Conservation (phyloP, 495 filamentous ascomycete genomes). For the Aspergillus cristatus region DNA sequence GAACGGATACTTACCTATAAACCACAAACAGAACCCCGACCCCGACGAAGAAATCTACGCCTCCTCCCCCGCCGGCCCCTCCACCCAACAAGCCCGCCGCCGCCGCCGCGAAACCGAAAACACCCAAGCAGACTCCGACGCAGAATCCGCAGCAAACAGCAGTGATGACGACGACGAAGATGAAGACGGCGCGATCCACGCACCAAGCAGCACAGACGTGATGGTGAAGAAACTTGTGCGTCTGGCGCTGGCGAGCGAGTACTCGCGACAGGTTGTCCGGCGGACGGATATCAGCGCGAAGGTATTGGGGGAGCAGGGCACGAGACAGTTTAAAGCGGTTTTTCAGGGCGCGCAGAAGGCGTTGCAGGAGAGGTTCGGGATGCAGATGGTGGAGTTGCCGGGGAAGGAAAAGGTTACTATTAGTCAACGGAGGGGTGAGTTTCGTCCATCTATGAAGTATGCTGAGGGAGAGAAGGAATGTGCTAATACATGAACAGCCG, state of each 20-base stretch:
- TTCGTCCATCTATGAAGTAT: background rate
- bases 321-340: slow-evolving; percentile 54
- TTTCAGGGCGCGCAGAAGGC: slow-evolving; percentile 60
- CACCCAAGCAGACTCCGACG: slow-evolving; percentile 1
- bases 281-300: slow-evolving; percentile 70
- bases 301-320: slow-evolving; percentile 35
- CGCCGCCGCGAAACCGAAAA: slow-evolving; percentile 11
- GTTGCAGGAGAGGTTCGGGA: slow-evolving; percentile 62
- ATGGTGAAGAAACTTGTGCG: slow-evolving; percentile 85
- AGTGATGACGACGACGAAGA: slow-evolving; percentile 8
- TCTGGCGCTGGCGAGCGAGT: slow-evolving; percentile 84
- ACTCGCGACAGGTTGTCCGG: slow-evolving; percentile 66
- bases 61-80: slow-evolving; percentile 1
- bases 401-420: slow-evolving; percentile 68
- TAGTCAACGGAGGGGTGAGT: slow-evolving; percentile 63
- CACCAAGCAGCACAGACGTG: slow-evolving; percentile 45
- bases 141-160: slow-evolving; percentile 8
- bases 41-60: background rate
- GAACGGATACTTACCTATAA: background rate
- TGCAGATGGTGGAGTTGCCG: slow-evolving; percentile 79
- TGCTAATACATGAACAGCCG: slow-evolving; percentile 30
- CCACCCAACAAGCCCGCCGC: slow-evolving; percentile 2
- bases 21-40: slow-evolving; percentile 3
- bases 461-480: too few relatives aligned
- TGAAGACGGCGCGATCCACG: slow-evolving; percentile 8